Percentiles rank a stretch among this genome's conserved stretches.
Conservation (phyloP, 2,329 filamentous ascomycete species). For the Epichloe typhina region DNA sequence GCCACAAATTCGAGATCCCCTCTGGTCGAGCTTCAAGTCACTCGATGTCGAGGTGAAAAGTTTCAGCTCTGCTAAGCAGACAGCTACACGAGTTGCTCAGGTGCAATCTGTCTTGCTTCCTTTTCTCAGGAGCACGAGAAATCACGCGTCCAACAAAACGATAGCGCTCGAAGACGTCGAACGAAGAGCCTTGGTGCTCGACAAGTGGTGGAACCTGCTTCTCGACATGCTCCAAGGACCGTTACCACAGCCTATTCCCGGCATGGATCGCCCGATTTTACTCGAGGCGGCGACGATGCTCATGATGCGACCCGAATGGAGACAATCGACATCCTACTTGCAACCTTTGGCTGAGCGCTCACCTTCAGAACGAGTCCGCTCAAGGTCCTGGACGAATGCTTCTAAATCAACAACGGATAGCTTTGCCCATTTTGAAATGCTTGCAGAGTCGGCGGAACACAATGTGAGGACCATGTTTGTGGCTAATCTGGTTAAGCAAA, state of each 20-base stretch:
- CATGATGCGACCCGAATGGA: constrained; percentile 85
- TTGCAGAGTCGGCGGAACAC: constrained; percentile 62
- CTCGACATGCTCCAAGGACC: constrained; percentile 70
- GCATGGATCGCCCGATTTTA: constrained; percentile 69
- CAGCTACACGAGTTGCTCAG: constrained; percentile 58
- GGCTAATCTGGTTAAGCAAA: constrained; percentile 68
- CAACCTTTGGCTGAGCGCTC: constrained; percentile 46
- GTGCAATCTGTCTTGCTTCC: constrained; percentile 61
- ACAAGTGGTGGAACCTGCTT: constrained; percentile 81
- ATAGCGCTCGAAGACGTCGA: constrained; percentile 75
- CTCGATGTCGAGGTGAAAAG: constrained; percentile 35
- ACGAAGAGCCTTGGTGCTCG: constrained; percentile 62
- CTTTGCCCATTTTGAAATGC: constrained; percentile 44
- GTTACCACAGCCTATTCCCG: constrained; percentile 55
- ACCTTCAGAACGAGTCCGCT: constrained; percentile 30
- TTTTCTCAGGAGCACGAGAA: constrained; percentile 58
- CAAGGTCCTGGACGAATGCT: constrained; percentile 34
- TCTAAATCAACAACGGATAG: constrained; percentile 47
- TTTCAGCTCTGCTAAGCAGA: constrained; percentile 60
- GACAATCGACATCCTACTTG: constrained; percentile 55
- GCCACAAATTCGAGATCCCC: constrained; percentile 32
- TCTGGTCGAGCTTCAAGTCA: constrained; percentile 42
- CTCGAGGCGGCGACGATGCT: constrained; percentile 68
- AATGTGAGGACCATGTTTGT: constrained; percentile 82
- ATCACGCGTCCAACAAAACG: constrained; percentile 49